phyloP scores from a whole-genome alignment of 2,329 filamentous ascomycete species.

The Talaromyces rugulosus region DNA sequence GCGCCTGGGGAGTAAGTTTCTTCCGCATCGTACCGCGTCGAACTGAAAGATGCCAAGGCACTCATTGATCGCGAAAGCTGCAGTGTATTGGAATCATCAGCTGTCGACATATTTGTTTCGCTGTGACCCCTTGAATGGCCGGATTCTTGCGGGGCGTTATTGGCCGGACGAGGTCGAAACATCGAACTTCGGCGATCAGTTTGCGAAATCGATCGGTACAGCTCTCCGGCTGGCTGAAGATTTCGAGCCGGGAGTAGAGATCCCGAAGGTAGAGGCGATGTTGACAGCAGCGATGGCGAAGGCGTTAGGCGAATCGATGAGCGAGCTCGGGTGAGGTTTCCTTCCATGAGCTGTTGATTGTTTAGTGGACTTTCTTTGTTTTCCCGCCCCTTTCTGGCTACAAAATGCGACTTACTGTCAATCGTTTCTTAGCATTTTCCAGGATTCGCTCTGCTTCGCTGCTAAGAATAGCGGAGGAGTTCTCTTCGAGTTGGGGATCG shows the following conservation, averaged over 20 bases:
- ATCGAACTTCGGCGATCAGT: slow-evolving; percentile 43
- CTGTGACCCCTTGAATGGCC: slow-evolving; percentile 60
- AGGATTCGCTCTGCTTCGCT: slow-evolving; percentile 84
- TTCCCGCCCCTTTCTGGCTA: neutral
- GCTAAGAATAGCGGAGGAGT: slow-evolving; percentile 72
- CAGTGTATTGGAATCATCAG: slow-evolving; percentile 23
- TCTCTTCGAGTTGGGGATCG: slow-evolving; percentile 51
- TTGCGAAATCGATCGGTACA: slow-evolving; percentile 40
- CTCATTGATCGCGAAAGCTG: slow-evolving; percentile 59
- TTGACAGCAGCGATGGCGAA: slow-evolving; percentile 43
- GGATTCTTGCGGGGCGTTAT: slow-evolving; percentile 28
- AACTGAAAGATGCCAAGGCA: slow-evolving; percentile 43
- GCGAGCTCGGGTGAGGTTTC: slow-evolving; percentile 76
- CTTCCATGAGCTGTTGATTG: slow-evolving; percentile 75
- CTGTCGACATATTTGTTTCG: slow-evolving; percentile 52
- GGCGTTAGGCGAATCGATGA: slow-evolving; percentile 58
- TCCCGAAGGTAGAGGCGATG: slow-evolving; percentile 29
- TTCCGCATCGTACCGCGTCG: slow-evolving; percentile 26
- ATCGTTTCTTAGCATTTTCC: slow-evolving; percentile 82
- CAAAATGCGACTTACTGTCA: slow-evolving; percentile 63
- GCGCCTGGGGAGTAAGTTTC: slow-evolving; percentile 28
- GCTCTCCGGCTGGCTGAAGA: slow-evolving; percentile 37
- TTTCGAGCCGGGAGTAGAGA: slow-evolving; percentile 27
- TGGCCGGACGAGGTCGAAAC: slow-evolving; percentile 38
- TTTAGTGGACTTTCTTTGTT: slow-evolving; percentile 15